phyloP scores from a whole-genome alignment of 192 early-diverging fungal species.

The Spizellomyces punctatus region DNA sequence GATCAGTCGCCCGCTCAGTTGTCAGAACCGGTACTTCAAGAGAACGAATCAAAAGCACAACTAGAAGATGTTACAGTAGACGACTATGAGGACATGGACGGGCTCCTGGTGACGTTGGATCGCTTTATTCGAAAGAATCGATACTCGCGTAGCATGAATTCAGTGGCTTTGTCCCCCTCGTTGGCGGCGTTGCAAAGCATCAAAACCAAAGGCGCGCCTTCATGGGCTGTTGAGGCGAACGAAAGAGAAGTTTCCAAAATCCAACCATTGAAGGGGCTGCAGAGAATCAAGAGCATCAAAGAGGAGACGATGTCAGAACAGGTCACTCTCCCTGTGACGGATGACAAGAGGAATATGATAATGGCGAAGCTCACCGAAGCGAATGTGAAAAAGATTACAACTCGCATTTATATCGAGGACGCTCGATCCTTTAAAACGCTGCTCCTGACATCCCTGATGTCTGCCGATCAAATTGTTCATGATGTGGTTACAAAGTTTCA shows the following conservation, averaged over 20 bases:
- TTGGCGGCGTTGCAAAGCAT: slow-evolving; percentile 11
- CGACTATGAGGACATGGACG: slow-evolving; percentile 42
- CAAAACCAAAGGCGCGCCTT: slow-evolving; percentile 9
- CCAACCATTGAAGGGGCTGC: background rate
- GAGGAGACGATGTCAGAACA: background rate
- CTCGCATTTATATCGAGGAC: slow-evolving; percentile 88
- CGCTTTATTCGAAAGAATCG: slow-evolving; percentile 29
- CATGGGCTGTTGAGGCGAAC: slow-evolving; percentile 21
- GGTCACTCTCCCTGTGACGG: background rate
- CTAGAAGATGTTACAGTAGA: slow-evolving; percentile 33
- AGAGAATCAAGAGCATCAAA: background rate
- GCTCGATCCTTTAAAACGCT: slow-evolving; percentile 76
- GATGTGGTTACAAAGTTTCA: slow-evolving; percentile 66
- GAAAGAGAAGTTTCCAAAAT: background rate
- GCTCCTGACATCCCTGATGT: slow-evolving; percentile 72
- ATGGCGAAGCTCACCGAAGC: slow-evolving; percentile 41
- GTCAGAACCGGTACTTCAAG: background rate
- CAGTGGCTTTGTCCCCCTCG: background rate
- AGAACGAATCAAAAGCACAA: background rate
- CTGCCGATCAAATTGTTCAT: slow-evolving; percentile 70
- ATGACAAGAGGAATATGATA: slow-evolving; percentile 25
- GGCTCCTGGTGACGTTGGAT: slow-evolving; percentile 27
- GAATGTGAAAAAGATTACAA: slow-evolving; percentile 59
- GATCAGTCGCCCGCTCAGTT: background rate
- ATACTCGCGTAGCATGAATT: slow-evolving; percentile 12